These are phyloP conservation scores for Nothophaeocryptopus gaeumannii DNA, from an alignment of 2,329 filamentous ascomycete species.

Conservation along the genomic window DNA sequence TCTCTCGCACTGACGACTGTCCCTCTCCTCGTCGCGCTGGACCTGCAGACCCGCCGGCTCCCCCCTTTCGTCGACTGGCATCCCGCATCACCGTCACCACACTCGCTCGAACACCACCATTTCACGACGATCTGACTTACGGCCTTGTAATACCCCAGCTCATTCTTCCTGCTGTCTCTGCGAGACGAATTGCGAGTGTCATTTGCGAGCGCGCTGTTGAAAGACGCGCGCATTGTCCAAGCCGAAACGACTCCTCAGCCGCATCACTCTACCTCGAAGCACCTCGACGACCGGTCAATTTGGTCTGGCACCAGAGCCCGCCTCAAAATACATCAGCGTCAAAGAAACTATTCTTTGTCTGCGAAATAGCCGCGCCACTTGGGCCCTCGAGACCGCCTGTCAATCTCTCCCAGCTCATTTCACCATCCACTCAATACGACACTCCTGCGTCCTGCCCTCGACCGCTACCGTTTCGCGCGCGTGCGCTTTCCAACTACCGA, in stretches of 20 bases:
- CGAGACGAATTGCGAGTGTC: conserved; percentile 1
- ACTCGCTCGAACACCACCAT: conserved; percentile 18
- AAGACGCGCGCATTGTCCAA: conserved; percentile 21
- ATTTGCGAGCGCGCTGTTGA: conserved; percentile 8
- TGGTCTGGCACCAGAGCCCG: conserved; percentile 19
- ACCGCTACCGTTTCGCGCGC: conserved; percentile 9
- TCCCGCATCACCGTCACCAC: conserved; percentile 15
- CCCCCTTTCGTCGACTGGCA: conserved; percentile 9
- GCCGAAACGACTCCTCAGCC: conserved; percentile 14
- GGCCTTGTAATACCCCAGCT: conserved; percentile 22
- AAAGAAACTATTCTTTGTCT: conserved; percentile 21
- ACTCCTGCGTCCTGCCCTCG: conserved; percentile 1
- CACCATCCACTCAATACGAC: conserved; percentile 2
- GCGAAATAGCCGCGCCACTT: conserved; percentile 19
- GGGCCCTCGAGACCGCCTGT: conserved; percentile 1
- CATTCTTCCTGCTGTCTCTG: conserved; percentile 11
- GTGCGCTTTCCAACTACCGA: conserved; percentile 29
- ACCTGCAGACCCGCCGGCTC: not conserved
- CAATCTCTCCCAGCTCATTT: not conserved
- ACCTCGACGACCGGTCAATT: conserved; percentile 12
- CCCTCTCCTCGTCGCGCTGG: not conserved
- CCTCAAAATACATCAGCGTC: conserved; percentile 14
- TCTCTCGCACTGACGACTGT: too few species aligned
- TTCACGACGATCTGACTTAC: conserved; percentile 21
- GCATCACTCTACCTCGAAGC: conserved; percentile 16